phyloP scores from a whole-genome alignment of 257 asterid species.

The Sherardia arvensis region DNA sequence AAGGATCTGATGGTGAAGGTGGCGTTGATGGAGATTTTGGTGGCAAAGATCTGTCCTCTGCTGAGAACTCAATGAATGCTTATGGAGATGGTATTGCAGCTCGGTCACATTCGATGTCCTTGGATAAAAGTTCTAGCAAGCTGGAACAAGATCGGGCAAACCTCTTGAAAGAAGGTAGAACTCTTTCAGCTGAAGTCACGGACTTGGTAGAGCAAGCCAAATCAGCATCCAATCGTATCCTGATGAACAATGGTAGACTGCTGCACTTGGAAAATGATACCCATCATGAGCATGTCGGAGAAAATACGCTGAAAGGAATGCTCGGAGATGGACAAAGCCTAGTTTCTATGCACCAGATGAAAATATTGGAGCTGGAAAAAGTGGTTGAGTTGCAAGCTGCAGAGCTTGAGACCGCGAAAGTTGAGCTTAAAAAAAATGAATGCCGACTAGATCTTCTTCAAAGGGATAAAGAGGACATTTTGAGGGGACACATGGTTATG shows the following conservation, averaged over 20 bases:
- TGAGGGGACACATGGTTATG: not conserved
- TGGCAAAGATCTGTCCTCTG: slow-evolving; percentile 83
- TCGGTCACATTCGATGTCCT: not conserved
- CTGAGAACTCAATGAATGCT: slow-evolving; percentile 20
- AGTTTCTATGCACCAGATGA: not conserved
- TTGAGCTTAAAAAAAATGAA: not conserved
- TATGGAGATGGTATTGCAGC: not conserved
- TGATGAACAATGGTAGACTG: not conserved
- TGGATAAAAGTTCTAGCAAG: not conserved
- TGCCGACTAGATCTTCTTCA: not conserved
- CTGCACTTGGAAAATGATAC: not conserved
- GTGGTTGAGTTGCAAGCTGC: not conserved
- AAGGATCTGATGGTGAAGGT: slow-evolving; percentile 79
- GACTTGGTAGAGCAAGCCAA: not conserved
- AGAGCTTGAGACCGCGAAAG: not conserved
- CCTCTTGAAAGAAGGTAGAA: not conserved
- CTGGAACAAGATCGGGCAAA: not conserved
- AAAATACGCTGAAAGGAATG: not conserved
- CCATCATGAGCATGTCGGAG: not conserved
- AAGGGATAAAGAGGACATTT: not conserved
- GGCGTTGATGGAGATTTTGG: slow-evolving; percentile 54
- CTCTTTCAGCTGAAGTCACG: not conserved
- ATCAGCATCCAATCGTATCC: not conserved
- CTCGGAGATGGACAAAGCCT: not conserved
- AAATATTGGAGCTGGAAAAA: not conserved